phyloP scores from a whole-genome alignment of 495 filamentous ascomycete genomes.

The Extremus antarcticus region DNA sequence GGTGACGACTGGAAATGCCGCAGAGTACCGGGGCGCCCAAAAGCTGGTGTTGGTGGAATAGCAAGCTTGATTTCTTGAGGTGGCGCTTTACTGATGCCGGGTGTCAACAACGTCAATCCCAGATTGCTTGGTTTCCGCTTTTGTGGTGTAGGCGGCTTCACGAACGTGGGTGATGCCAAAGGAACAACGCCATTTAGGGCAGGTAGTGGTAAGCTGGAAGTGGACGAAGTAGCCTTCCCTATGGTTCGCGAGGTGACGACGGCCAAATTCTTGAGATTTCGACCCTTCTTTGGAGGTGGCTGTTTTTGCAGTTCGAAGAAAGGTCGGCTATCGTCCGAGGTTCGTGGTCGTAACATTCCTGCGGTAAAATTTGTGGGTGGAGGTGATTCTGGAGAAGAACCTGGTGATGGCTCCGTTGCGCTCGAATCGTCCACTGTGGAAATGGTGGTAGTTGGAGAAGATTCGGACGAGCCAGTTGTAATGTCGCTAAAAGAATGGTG shows the following conservation, averaged over 20 bases:
- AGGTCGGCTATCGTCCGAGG: constrained; percentile 12
- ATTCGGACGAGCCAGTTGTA: constrained; percentile 63
- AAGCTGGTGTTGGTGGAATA: constrained; percentile 31
- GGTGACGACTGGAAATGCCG: constrained; percentile 63
- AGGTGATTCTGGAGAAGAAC: constrained; percentile 48
- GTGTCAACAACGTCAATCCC: constrained; percentile 58
- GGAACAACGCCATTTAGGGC: constrained; percentile 44
- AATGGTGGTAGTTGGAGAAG: constrained; percentile 90
- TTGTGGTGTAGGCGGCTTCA: constrained; percentile 58
- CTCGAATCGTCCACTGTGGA: constrained; percentile 84
- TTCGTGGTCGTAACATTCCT: constrained; percentile 17
- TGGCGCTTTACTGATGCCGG: constrained; percentile 31
- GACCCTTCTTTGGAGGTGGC: constrained; percentile 60
- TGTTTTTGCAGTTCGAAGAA: constrained; percentile 36
- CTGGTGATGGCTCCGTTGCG: constrained; percentile 80
- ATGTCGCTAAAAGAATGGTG: constrained; percentile 16
- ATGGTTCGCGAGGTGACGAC: constrained; percentile 57
- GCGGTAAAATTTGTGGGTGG: constrained; percentile 16
- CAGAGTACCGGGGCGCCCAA: constrained; percentile 31
- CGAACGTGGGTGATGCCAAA: constrained; percentile 72
- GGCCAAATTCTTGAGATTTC: constrained; percentile 90
- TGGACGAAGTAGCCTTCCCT: constrained; percentile 31
- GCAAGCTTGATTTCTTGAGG: constrained; percentile 23
- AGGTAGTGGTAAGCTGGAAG: constrained; percentile 8
- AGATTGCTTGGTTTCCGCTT: constrained; percentile 70